Percentiles rank a stretch among this genome's conserved stretches.
These are phyloP conservation scores for Mycocentrospora acerina DNA, from an alignment of 2,329 filamentous ascomycete species.

Conservation along the genomic window DNA sequence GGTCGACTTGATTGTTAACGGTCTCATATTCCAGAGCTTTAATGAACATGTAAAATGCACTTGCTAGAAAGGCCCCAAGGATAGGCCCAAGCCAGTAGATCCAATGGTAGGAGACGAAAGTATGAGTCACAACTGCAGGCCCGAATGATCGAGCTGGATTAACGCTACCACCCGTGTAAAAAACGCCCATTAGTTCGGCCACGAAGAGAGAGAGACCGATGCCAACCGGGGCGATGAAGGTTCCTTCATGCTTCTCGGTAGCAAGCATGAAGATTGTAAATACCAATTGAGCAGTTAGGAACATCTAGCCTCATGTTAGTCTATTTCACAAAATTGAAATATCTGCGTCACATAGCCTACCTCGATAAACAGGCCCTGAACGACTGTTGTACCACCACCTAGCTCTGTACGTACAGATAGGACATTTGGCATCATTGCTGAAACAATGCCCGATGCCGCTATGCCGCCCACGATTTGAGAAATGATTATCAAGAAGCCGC, in stretches of 20 bases:
- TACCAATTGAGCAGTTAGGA: conserved; percentile 42
- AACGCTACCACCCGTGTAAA: conserved; percentile 47
- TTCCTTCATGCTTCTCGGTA: conserved; percentile 72
- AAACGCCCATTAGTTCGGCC: conserved; percentile 51
- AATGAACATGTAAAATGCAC: conserved; percentile 43
- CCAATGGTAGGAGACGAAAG: conserved; percentile 45
- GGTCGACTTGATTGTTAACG: no score
- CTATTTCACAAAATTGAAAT: no score
- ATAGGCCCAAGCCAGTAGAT: conserved; percentile 46
- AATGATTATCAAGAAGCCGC: conserved; percentile 45
- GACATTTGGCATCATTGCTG: conserved; percentile 45
- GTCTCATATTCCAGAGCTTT: conserved; percentile 46
- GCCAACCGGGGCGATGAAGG: conserved; percentile 69
- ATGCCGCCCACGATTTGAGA: conserved; percentile 49
- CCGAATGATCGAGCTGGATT: conserved; percentile 47
- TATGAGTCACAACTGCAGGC: conserved; percentile 41
- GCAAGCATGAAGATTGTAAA: conserved; percentile 61
- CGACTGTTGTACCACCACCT: conserved; percentile 42
- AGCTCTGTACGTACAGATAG: conserved; percentile 48
- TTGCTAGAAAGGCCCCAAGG: conserved; percentile 42
- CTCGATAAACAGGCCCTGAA: no score
- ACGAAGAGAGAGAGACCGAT: conserved; percentile 73
- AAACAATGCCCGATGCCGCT: conserved; percentile 46
- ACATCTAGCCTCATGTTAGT: no score
- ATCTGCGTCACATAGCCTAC: no score